These are phyloP conservation scores for Sugiyamaella qingdaonensis DNA, from an alignment of 805 yeast genomes.

Conservation along the genomic window DNA sequence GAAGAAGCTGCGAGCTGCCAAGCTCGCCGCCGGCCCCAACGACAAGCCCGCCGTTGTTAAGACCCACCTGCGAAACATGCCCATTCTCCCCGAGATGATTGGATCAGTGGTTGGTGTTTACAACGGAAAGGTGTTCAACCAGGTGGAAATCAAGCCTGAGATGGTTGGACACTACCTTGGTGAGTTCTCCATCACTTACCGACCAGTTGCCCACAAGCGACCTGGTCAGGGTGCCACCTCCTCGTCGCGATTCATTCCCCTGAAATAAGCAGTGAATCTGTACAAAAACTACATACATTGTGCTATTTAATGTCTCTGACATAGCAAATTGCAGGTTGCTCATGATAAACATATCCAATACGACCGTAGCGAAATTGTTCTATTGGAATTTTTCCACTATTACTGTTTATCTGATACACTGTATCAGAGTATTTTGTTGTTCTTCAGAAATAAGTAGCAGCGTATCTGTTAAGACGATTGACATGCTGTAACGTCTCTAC, in stretches of 20 bases:
- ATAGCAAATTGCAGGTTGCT: not conserved
- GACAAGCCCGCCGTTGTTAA: constrained; percentile 98
- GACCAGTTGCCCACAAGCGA: constrained; percentile 99
- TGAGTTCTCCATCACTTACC: constrained; percentile 99
- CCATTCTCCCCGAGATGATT: constrained; percentile 99
- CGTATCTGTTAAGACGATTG: too few species aligned
- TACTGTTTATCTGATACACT: too few species aligned
- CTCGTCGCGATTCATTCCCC: constrained; percentile 77
- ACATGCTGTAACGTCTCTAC: too few species aligned
- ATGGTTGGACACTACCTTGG: constrained; percentile 99
- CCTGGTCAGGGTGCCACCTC: constrained; percentile 64
- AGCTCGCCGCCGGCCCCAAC: constrained; percentile 66
- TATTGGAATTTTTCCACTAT: too few species aligned
- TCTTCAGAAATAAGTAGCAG: too few species aligned
- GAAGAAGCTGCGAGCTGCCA: constrained; percentile 97
- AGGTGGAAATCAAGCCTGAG: constrained; percentile 97
- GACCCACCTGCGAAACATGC: constrained; percentile 99
- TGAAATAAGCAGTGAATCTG: constrained; percentile 39
- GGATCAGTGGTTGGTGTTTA: constrained; percentile 98
- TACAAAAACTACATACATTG: not conserved
- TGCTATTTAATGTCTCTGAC: not conserved
- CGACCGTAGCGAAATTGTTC: not conserved
- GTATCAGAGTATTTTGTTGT: too few species aligned
- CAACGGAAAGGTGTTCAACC: constrained; percentile 99
- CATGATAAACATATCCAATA: not conserved